phyloP scores from a whole-genome alignment of 225 moss, liverwort and hornwort genomes.

The Sphagnum contortum region DNA sequence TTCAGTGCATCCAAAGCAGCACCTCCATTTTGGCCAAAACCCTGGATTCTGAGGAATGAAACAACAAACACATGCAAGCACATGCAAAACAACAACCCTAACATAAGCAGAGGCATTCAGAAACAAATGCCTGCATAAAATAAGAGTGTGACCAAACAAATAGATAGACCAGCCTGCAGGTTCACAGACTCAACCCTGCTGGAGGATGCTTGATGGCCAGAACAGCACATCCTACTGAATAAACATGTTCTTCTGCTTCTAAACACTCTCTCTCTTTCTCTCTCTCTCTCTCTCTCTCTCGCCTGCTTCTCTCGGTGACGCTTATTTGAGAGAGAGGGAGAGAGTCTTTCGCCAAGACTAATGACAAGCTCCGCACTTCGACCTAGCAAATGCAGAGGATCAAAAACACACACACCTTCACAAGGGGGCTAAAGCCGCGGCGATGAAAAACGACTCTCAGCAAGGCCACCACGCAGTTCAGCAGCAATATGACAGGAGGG shows the following conservation, averaged over 20 bases:
- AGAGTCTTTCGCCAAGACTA: too few species aligned
- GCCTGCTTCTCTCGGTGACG: too few species aligned
- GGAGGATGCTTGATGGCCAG: too few species aligned
- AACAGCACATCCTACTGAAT: too few species aligned
- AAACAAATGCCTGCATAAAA: background rate
- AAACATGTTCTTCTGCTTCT: background rate
- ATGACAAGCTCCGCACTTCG: too few species aligned
- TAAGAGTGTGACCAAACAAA: background rate
- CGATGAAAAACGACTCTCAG: too few species aligned
- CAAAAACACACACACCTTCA: too few species aligned
- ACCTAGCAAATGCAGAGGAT: too few species aligned
- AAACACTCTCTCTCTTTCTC: background rate
- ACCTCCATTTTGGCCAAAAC: constrained; percentile 89
- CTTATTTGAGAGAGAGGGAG: too few species aligned
- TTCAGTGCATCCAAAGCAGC: constrained; percentile 59
- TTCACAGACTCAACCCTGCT: background rate
- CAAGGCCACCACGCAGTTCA: too few species aligned
- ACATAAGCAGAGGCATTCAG: background rate
- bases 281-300: background rate
- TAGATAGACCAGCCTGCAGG: background rate
- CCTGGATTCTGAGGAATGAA: constrained; percentile 51
- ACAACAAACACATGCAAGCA: background rate
- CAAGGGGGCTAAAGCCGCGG: too few species aligned
- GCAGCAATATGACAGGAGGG: too few species aligned
- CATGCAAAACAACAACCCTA: background rate